These are phyloP conservation scores for Dendrocalamus latiflorus DNA, from an alignment of 202 grass and related monocot species.

Conservation along the genomic window DNA sequence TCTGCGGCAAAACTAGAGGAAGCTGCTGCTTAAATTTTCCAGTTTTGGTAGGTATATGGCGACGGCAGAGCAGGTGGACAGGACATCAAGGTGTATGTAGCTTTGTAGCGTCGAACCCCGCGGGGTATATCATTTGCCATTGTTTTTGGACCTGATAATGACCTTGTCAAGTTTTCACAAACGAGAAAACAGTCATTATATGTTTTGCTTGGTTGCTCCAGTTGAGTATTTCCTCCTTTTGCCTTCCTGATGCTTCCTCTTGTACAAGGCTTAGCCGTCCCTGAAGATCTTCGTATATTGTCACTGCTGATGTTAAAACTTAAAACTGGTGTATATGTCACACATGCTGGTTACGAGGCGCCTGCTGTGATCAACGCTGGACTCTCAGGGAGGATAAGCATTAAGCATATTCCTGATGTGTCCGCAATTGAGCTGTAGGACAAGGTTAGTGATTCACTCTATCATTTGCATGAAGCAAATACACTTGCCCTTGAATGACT, in stretches of 20 bases:
- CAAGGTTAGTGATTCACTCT: no score
- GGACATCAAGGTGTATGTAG: constrained; percentile 49
- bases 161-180: constrained; percentile 30
- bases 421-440: no score
- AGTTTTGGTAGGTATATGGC: constrained; percentile 30
- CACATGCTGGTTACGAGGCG: no score
- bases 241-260: neutral
- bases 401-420: no score
- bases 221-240: neutral
- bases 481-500: no score
- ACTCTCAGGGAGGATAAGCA: no score
- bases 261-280: neutral
- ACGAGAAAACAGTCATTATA: constrained; percentile 16
- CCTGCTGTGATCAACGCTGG: no score
- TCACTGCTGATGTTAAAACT: no score
- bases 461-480: no score
- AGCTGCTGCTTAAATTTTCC: constrained; percentile 54
- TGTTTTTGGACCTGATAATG: constrained; percentile 53
- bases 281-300: no score
- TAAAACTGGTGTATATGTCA: no score
- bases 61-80: constrained; percentile 34
- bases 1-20: constrained; percentile 66
- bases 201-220: constrained; percentile 3
- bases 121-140: constrained; percentile 42
- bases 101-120: constrained; percentile 39